These are phyloP conservation scores for Vigna unguiculata DNA, from an alignment of 306 rosid genomes.

Conservation along the genomic window DNA sequence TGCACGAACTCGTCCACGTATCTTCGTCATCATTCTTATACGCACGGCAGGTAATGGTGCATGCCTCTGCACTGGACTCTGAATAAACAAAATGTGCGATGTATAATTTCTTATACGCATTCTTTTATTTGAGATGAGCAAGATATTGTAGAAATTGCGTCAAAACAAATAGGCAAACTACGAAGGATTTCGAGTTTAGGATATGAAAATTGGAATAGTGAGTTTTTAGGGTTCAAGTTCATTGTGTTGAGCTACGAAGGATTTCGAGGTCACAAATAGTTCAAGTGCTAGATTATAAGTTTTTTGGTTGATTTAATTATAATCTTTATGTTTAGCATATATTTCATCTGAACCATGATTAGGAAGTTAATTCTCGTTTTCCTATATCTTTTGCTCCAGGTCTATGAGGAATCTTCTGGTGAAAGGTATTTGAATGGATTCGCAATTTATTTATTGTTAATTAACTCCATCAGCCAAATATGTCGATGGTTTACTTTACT, in stretches of 20 bases:
- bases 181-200: not conserved
- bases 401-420: slow-evolving; percentile 55
- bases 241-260: not conserved
- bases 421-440: slow-evolving; percentile 59
- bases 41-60: slow-evolving; percentile 45
- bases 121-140: not conserved
- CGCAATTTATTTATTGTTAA: slow-evolving; percentile 21
- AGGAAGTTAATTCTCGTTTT: slow-evolving; percentile 43
- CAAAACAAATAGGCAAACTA: not conserved
- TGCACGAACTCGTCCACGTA: slow-evolving; percentile 39
- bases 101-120: not conserved
- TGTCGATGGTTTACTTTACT: not conserved
- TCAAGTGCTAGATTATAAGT: not conserved
- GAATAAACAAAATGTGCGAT: not conserved
- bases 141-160: not conserved
- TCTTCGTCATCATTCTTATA: slow-evolving; percentile 55
- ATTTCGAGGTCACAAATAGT: too few species aligned
- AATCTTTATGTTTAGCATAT: not conserved
- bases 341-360: slow-evolving; percentile 21
- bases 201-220: slow-evolving; percentile 31
- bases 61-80: not conserved
- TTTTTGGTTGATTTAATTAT: slow-evolving; percentile 1
- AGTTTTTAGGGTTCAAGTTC: slow-evolving; percentile 35
- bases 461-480: not conserved
- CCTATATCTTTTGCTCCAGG: slow-evolving; percentile 58